phyloP scores from a whole-genome alignment of 768 basidiomycete species.

The Lenzites betulinus region DNA sequence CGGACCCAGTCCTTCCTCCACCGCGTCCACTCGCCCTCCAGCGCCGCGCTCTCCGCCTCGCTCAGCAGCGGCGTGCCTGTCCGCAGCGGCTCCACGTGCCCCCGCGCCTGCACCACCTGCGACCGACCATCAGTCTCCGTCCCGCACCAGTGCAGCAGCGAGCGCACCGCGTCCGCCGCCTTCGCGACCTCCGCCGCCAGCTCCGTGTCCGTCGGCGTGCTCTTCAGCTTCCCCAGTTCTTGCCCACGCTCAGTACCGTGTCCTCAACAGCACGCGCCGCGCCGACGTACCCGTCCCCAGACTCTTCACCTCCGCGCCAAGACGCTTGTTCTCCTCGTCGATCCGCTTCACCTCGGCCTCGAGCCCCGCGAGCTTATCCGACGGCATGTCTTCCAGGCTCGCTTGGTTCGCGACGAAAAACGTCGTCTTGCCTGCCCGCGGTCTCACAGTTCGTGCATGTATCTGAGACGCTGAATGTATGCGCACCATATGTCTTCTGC shows the following conservation, averaged over 20 bases:
- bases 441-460: background rate
- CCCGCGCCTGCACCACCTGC: constrained; percentile 52
- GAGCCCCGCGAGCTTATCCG: constrained; percentile 60
- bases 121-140: too few relatives aligned
- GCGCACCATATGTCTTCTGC: constrained; percentile 78
- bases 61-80: constrained; percentile 69
- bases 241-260: constrained; percentile 11
- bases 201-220: constrained; percentile 69
- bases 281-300: constrained; percentile 44
- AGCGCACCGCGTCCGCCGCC: constrained; percentile 50
- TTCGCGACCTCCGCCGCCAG: constrained; percentile 57
- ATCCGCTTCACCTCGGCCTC: constrained; percentile 58
- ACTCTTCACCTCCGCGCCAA: constrained; percentile 53
- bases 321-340: constrained; percentile 59
- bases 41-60: constrained; percentile 62
- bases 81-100: constrained; percentile 64
- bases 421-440: constrained; percentile 68
- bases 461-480: background rate
- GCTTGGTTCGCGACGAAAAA: constrained; percentile 88
- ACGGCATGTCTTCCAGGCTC: constrained; percentile 63
- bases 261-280: background rate
- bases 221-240: constrained; percentile 70
- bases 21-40: constrained; percentile 74
- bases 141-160: background rate
- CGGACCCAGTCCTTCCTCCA: constrained; percentile 84